Percentiles rank a stretch among this genome's conserved stretches.
Conservation (phyloP, 345 rosid species). For the Leavenworthia alabamica region DNA sequence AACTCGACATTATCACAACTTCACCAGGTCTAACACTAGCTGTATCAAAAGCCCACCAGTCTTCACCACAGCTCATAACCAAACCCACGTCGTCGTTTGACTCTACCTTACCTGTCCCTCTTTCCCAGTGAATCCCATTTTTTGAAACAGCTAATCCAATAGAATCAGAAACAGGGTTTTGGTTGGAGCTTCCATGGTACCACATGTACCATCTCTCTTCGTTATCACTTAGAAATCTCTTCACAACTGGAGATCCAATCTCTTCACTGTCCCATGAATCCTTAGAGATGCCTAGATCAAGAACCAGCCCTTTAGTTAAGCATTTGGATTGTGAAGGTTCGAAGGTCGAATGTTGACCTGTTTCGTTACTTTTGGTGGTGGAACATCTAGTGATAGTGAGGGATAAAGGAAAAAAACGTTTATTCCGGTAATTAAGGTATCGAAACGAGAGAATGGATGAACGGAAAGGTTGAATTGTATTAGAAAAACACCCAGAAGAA, state of each 20-base stretch:
- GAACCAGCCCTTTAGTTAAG: constrained; percentile 43
- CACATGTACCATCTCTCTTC: constrained; percentile 92
- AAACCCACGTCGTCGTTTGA: constrained; percentile 62
- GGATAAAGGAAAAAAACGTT: constrained; percentile 7
- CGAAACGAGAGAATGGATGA: constrained; percentile 19
- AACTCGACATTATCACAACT: constrained; percentile 67
- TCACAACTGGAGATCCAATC: constrained; percentile 80
- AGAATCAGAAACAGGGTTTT: constrained; percentile 36
- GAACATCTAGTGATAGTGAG: constrained; percentile 48
- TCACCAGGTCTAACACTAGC: constrained; percentile 61
- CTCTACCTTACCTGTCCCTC: constrained; percentile 43
- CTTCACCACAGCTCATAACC: constrained; percentile 54
- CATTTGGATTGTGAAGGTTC: neutral
- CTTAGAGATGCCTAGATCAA: constrained; percentile 42
- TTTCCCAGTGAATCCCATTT: constrained; percentile 83
- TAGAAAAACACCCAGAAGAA: too few relatives aligned
- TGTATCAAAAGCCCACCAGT: constrained; percentile 89
- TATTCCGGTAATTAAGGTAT: constrained; percentile 17
- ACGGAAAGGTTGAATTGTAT: constrained; percentile 7
- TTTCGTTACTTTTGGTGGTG: constrained; percentile 29
- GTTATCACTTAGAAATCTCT: constrained; percentile 68
- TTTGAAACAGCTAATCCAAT: constrained; percentile 68
- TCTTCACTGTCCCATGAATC: constrained; percentile 65
- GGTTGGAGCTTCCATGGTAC: constrained; percentile 60
- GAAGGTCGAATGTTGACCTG: constrained; percentile 20